Base-by-base conservation (phyloP, 805 yeast species). In the Lachancea lanzarotensis region DNA sequence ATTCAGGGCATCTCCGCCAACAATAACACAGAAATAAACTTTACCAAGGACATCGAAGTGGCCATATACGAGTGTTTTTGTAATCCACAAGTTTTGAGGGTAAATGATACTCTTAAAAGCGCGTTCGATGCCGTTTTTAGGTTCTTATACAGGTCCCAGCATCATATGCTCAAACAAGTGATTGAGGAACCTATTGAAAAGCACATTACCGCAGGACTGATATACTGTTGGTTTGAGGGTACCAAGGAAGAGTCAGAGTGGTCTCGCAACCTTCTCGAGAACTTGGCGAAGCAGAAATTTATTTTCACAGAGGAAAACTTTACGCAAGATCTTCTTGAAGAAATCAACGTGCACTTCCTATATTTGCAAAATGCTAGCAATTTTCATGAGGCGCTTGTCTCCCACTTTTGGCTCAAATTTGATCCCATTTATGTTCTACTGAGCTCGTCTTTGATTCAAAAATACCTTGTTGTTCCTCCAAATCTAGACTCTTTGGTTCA, bases 221-320 rank as follows among this genome's bases (percentile, higher is more conserved):
- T 83, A 6, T 78, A 69, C 57, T 69, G 79, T 32, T 54, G 78
- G 46, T 76, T 79, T 45, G 80, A 76, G 44, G 88, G 85, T 1
- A 63, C 68, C 15, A 54, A 56, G 0, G 64, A 59, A 3, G 76
- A 77, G 51, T 65, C 69, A 29, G 48, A 54, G 1, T 81, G 84
- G 82, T 75, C 82, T 0, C 51, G 67, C 43, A 60, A 47, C 26
- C 58, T 54, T 43, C 56, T 62, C 50, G 65, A 47, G 31, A 50
- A 48, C 20, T 42, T 63, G 22, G 54, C 49, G 16, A 30, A 34
- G 12, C 46, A 44, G 29, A 45, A 47, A 2, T 46, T 44, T 38
- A 50, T 46, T 5, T 27, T 48, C 10, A 31, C 40, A 27, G 38
- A 47, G 11, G 36, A 52, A 11, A 62, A 59, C 35, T 52, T 68